These are phyloP conservation scores for Tritrichomonas musculus DNA, from an alignment of 208 protist genomes.

Conservation along the genomic window DNA sequence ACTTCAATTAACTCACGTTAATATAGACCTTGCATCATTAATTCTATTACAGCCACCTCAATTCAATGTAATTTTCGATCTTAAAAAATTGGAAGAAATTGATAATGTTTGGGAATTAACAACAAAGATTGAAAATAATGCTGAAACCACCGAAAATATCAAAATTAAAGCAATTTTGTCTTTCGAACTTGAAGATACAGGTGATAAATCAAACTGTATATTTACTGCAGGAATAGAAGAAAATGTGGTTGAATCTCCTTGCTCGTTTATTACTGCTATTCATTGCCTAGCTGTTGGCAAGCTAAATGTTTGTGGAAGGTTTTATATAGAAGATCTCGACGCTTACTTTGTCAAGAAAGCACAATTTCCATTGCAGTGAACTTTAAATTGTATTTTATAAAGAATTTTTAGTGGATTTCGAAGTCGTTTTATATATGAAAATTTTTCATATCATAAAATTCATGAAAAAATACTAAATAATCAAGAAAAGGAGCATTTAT, in stretches of 20 bases:
- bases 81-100: not conserved
- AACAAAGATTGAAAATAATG: not conserved
- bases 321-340: not conserved
- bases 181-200: not conserved
- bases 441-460: no score
- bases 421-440: no score
- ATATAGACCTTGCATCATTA: not conserved
- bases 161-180: not conserved
- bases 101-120: not conserved
- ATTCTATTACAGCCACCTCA: not conserved
- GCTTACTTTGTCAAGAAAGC: not conserved
- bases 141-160: not conserved
- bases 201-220: not conserved
- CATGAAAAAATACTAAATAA: no score
- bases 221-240: not conserved
- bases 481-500: no score
- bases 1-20: not conserved
- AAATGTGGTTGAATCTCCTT: not conserved
- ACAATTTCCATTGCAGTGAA: not conserved
- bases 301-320: not conserved
- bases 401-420: no score
- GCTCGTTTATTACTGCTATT: not conserved
- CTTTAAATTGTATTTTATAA: no score
- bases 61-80: not conserved
- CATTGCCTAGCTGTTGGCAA: not conserved